Percentiles rank a stretch among this genome's conserved stretches.
phyloP scores from a whole-genome alignment of 2,329 filamentous ascomycete species.

The Penicillium decumbens region DNA sequence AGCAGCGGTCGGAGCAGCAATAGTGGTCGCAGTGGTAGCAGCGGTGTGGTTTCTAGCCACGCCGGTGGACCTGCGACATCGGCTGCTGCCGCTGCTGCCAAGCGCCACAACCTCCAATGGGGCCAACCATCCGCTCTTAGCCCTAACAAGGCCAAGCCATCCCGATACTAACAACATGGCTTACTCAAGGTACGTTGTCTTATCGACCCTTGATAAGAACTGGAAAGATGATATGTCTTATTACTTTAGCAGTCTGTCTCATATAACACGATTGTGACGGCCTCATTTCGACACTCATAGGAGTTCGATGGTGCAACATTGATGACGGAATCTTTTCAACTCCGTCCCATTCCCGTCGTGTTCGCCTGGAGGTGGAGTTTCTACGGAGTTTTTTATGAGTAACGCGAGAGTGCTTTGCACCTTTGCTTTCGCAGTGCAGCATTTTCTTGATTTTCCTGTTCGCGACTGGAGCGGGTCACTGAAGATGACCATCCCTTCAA shows the following conservation, averaged over 20 bases:
- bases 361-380: slow-evolving; percentile 9
- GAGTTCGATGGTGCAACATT: slow-evolving; percentile 11
- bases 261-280: slow-evolving; percentile 1
- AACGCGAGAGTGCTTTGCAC: slow-evolving; percentile 6
- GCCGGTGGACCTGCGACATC: slow-evolving; percentile 16
- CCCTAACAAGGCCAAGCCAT: slow-evolving; percentile 5
- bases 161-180: slow-evolving; percentile 4
- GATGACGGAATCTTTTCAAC: neutral
- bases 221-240: neutral
- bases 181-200: neutral
- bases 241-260: neutral
- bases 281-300: slow-evolving; percentile 4
- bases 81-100: slow-evolving; percentile 10
- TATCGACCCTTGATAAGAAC: neutral
- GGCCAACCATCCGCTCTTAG: neutral
- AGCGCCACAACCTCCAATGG: slow-evolving; percentile 2
- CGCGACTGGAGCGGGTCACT: slow-evolving; percentile 5
- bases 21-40: slow-evolving; percentile 23
- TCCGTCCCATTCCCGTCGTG: neutral
- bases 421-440: slow-evolving; percentile 16
- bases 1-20: slow-evolving; percentile 22
- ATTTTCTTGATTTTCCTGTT: slow-evolving; percentile 15
- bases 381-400: slow-evolving; percentile 11
- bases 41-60: slow-evolving; percentile 19
- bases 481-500: slow-evolving; percentile 1